These are phyloP conservation scores for cucumber (Cucumis sativus) DNA, from an alignment of 306 rosid species.

Conservation along the genomic window DNA sequence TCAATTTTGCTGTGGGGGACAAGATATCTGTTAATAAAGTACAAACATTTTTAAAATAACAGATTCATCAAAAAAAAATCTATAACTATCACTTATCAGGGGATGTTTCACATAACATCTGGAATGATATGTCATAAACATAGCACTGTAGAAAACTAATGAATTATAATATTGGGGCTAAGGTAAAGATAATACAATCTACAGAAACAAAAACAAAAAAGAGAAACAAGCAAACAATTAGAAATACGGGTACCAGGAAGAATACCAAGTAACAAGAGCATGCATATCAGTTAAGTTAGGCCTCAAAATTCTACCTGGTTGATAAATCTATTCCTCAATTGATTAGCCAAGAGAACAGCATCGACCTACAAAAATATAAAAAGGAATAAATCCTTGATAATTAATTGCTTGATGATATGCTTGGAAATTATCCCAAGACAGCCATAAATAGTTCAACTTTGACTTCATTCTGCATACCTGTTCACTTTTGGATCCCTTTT, in stretches of 20 bases:
- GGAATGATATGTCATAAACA: not conserved
- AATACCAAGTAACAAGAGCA: conserved; percentile 4
- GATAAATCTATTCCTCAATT: conserved; percentile 48
- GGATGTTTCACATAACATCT: not conserved
- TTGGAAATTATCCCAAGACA: not conserved
- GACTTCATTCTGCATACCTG: conserved; percentile 37
- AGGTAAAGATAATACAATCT: not conserved
- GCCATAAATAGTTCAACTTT: not conserved
- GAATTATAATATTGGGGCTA: not conserved
- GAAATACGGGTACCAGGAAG: not conserved
- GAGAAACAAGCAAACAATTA: not conserved
- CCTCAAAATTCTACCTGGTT: conserved; percentile 47
- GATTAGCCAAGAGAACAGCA: conserved; percentile 60
- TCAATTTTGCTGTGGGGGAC: not conserved
- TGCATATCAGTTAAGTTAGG: not conserved
- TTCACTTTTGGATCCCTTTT: conserved; percentile 59
- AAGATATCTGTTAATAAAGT: not conserved
- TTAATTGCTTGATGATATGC: not conserved
- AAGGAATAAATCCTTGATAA: not conserved
- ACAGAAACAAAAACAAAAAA: not conserved
- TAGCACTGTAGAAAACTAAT: not conserved
- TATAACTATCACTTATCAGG: not conserved
- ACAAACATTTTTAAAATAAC: not conserved
- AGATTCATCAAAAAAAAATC: not conserved
- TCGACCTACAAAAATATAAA: conserved; percentile 47